Evolutionary conservation across 352 stramenopile species (phyloP).

Genomic region (Phytophthora pseudosyringae): DNA sequence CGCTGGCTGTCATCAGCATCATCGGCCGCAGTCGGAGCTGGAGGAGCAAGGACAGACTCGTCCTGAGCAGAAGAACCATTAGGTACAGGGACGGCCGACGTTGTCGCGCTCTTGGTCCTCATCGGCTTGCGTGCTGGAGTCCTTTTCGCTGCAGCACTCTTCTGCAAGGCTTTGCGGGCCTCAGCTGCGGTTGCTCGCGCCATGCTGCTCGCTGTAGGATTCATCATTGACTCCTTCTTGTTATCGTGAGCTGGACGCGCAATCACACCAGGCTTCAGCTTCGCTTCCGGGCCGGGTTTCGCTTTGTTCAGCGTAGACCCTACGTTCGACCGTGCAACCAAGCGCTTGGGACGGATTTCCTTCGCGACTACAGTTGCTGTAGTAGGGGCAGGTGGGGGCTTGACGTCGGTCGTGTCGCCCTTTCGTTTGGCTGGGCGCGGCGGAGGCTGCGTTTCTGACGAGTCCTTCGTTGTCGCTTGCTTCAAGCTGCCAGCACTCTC

Average conservation of each 20-base stretch:
- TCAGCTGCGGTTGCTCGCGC: constrained; percentile 34
- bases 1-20: constrained; percentile 19
- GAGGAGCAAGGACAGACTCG: constrained; percentile 4
- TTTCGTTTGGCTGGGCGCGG: constrained; percentile 28
- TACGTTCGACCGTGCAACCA: constrained; percentile 19
- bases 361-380: constrained; percentile 1
- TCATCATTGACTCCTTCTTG: constrained; percentile 37
- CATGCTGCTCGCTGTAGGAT: constrained; percentile 38
- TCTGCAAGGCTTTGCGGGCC: constrained; percentile 27
- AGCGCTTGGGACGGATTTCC: constrained; percentile 19
- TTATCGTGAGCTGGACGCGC: constrained; percentile 14
- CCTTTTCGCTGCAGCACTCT: constrained; percentile 25
- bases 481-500: constrained; percentile 1
- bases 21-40: neutral
- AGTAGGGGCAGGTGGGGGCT: constrained; percentile 15
- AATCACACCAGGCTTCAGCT: constrained; percentile 7
- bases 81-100: neutral
- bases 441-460: constrained; percentile 1
- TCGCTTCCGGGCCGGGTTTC: constrained; percentile 11
- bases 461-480: constrained; percentile 8
- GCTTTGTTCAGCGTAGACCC: constrained; percentile 9
- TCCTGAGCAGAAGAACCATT: neutral
- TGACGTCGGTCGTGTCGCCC: constrained; percentile 12
- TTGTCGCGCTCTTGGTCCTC: constrained; percentile 3
- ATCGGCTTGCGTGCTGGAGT: constrained; percentile 13